Conservation (phyloP, 768 basidiomycete species). For the Panellus pusillus region DNA sequence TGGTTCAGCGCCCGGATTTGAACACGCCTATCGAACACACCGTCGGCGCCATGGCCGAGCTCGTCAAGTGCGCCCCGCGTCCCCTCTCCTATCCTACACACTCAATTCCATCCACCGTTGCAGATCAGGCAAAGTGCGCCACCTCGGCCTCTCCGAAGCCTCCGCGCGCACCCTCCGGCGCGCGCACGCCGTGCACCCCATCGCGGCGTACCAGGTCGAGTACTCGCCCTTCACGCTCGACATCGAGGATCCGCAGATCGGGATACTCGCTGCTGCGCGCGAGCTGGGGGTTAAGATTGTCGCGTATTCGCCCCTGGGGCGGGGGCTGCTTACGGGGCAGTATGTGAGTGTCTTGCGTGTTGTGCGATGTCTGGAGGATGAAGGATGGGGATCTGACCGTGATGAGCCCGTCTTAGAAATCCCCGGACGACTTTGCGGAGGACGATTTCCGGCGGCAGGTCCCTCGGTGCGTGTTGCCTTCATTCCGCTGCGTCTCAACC, state of each 20-base stretch:
- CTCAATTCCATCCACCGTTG: too few relatives aligned
- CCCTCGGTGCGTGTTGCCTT: constrained; percentile 19
- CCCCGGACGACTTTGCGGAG: constrained; percentile 24
- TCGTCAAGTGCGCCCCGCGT: too few relatives aligned
- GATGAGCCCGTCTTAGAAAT: too few relatives aligned
- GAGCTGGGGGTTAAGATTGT: constrained; percentile 31
- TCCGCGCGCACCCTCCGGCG: constrained; percentile 26
- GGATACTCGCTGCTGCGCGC: constrained; percentile 20
- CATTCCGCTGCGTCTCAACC: too few relatives aligned
- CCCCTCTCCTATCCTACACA: too few relatives aligned
- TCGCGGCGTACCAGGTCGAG: constrained; percentile 27
- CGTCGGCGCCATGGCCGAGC: too few relatives aligned
- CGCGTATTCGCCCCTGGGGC: constrained; percentile 30
- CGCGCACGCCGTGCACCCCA: constrained; percentile 25
- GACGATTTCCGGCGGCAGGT: constrained; percentile 27
- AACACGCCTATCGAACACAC: too few relatives aligned
- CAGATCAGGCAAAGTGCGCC: constrained; percentile 23
- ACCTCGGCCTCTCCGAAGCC: constrained; percentile 30
- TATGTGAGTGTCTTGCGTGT: too few relatives aligned
- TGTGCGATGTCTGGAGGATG: too few relatives aligned
- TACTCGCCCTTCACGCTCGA: constrained; percentile 21
- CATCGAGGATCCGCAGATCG: constrained; percentile 13
- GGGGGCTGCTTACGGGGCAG: constrained; percentile 31
- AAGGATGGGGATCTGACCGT: too few relatives aligned
- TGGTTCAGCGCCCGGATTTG: too few relatives aligned